Evolutionary conservation across 1,284 basidiomycete genomes (phyloP).

Genomic region (Termitomyces sp.): DNA sequence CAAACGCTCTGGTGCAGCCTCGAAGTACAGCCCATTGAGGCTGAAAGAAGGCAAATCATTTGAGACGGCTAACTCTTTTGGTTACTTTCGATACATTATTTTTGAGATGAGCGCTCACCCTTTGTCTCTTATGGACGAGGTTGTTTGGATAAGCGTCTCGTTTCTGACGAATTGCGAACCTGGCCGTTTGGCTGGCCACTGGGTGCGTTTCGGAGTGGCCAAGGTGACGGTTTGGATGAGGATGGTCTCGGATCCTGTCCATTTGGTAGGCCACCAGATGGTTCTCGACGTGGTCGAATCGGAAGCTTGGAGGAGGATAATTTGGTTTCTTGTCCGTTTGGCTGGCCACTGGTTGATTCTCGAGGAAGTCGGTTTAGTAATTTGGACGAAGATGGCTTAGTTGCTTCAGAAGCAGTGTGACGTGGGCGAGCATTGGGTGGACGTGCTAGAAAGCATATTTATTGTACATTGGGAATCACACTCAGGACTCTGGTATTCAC

Average conservation of each 20-base stretch:
- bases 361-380: conserved; percentile 6
- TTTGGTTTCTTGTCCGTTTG: conserved; percentile 2
- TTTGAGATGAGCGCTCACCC: background rate
- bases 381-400: conserved; percentile 13
- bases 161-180: background rate
- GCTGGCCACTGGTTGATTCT: conserved; percentile 8
- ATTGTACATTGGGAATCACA: background rate
- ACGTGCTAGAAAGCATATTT: conserved; percentile 2
- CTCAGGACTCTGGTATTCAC: conserved; percentile 39
- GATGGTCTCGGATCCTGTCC: conserved; percentile 3
- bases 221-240: background rate
- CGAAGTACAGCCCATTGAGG: background rate
- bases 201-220: background rate
- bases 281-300: conserved; percentile 5
- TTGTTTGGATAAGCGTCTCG: conserved; percentile 1
- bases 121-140: background rate
- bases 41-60: background rate
- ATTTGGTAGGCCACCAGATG: background rate
- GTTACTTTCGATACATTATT: background rate
- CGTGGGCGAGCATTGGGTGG: conserved; percentile 12
- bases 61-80: background rate
- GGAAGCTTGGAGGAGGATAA: background rate
- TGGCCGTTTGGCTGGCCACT: conserved; percentile 2
- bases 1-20: background rate
- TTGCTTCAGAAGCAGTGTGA: conserved; percentile 10